Evolutionary conservation across 2,329 filamentous ascomycete species (phyloP), one percentile per base, ranked within the genome.

Genomic region (Harringtonia aguacate): DNA sequence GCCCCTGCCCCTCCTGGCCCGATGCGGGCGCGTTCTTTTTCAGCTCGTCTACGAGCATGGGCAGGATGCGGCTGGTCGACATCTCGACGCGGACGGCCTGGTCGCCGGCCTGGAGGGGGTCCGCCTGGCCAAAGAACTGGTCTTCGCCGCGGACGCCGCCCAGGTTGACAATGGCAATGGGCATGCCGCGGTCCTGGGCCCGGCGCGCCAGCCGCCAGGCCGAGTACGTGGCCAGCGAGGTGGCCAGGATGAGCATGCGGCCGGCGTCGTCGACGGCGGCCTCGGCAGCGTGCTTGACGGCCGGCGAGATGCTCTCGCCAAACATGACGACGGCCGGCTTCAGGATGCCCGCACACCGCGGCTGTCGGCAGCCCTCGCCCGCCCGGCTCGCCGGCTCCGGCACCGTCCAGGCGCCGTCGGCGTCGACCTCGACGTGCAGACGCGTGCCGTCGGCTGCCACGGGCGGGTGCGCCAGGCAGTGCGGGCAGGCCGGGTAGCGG

Each of bases 271-370:
- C 86, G 40, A 97, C 78, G 13, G 84, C 84, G 24, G 77, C 66
- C 57, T 97, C 89, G 2, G 89, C 90, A 0, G 79, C 79, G 2
- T 67, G 61, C 60, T 94, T 95, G 30, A 89, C 80, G 2, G 64
- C 56, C 2, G 65, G 61, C 0, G 76, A 69, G 40, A 97, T 94
- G 47, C 79, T 89, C 63, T 97, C 92, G 15, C 92, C 92, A 60
- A 97, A 97, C 87, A 97, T 95, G 54, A 89, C 81, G 3, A 98
- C 89, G 1, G 86, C 86, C 4, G 92, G 92, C 58, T 97, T 97
- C 44, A 98, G 61, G 31, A 97, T 78, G 3, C 90, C 92, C 0
- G 79, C 86, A 3, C 73, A 79, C 12, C 24, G 22, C n/a, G 24
- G 34, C 14, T 41, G 47, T 24, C 20, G 22, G 33, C 31, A 17